Base-by-base conservation (phyloP, 2,329 filamentous ascomycete genomes). In the Teratosphaeria destructans region DNA sequence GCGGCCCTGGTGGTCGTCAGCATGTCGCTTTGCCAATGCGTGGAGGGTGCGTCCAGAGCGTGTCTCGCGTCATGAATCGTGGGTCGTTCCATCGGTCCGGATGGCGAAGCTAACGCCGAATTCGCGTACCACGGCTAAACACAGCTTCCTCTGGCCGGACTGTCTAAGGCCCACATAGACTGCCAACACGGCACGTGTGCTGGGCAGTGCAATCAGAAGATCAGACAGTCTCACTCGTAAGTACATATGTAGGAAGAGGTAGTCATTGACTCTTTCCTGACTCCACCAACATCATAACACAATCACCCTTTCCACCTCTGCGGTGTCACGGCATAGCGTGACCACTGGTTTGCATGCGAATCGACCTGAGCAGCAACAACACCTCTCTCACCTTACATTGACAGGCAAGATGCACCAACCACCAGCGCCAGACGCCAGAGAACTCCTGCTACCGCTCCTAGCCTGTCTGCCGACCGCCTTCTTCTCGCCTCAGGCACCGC, bases 391-490 rank as follows among this genome's bases (percentile, higher is more conserved):
- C 56, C 10, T 39, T 14, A 14, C 32, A 34, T 16, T 39, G 10
- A 55, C 7, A 23, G 35, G n/a, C 32, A 57, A n/a, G 7, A 63
- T 64, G 61, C 63, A 61, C 58, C 59, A 57, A 35, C 57, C 61
- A 59, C 78, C 78, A 57, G 75, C 77, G 47, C 84, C 84, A 32
- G 76, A 84, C 61, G 75, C 82, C 57, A 78, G 79, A 63, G 75
- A 78, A 49, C 75, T 87, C 14, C 78, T 87, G 23, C 83, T 82
- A 61, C 83, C 84, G 39, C 75, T 87, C 7, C 80, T 87, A 55
- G 84, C 84, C 53, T 86, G 83, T 70, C 76, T 87, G 3, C 82
- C 84, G 6, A 81, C 81, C 23, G 81, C 84, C 16, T 84, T 81
- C 68, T 78, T 80, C 57, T 83, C 84, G 39, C 78, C 79, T 58